Evolutionary conservation across 805 yeast genomes (phyloP).

Genomic region (Candida parachauliodes): DNA sequence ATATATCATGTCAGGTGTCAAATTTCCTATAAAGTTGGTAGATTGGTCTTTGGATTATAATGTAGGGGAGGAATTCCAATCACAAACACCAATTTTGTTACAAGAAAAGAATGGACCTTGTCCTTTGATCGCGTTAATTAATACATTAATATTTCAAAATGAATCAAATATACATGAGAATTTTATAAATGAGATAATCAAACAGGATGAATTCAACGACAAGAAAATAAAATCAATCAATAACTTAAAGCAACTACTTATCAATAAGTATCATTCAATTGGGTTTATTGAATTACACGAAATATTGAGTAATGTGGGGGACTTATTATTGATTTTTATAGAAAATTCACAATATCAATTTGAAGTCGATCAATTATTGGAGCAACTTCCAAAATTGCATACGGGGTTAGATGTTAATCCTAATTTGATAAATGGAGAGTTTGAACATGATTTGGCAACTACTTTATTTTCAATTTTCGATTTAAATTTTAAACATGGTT

Average conservation of each 20-base stretch:
- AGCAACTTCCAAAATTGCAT: slow-evolving; percentile 58
- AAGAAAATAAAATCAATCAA: slow-evolving; percentile 13
- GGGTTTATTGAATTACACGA: slow-evolving; percentile 27
- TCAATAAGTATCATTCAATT: slow-evolving; percentile 8
- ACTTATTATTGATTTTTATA: slow-evolving; percentile 27
- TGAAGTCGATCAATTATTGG: slow-evolving; percentile 36
- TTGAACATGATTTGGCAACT: slow-evolving; percentile 48
- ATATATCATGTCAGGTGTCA: background rate
- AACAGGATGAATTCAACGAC: slow-evolving; percentile 7
- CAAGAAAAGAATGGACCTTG: slow-evolving; percentile 89
- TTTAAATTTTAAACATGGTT: slow-evolving; percentile 74
- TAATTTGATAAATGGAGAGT: slow-evolving; percentile 50
- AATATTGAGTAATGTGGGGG: slow-evolving; percentile 50
- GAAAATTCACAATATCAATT: slow-evolving; percentile 12
- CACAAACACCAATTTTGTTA: slow-evolving; percentile 53
- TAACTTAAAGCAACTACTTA: slow-evolving; percentile 16
- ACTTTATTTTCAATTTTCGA: slow-evolving; percentile 57
- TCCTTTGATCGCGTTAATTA: slow-evolving; percentile 74
- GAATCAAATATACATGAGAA: slow-evolving; percentile 20
- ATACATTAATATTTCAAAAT: slow-evolving; percentile 56
- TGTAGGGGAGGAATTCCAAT: slow-evolving; percentile 15
- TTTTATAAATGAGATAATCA: slow-evolving; percentile 1
- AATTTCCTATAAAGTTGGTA: slow-evolving; percentile 11
- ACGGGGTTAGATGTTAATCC: slow-evolving; percentile 76
- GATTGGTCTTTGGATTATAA: slow-evolving; percentile 11